Evolutionary conservation across 2,329 filamentous ascomycete genomes (phyloP), one percentile per base, ranked within the genome.

Genomic region (Emmonsiellopsis sp.): DNA sequence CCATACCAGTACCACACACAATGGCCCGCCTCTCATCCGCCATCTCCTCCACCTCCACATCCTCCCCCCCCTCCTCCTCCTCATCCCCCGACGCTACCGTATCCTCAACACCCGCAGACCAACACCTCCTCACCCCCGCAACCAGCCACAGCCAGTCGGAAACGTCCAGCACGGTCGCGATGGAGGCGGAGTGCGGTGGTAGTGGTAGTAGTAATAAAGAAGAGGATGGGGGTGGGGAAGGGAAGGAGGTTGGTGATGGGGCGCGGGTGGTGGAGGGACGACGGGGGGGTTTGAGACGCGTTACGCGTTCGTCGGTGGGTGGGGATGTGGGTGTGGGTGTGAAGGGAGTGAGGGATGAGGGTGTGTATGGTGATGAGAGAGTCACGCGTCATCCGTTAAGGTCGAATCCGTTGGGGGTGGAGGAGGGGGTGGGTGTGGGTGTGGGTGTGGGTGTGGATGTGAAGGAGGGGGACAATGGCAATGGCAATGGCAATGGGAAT

Each of bases 51-150:
- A 62, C 61, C 55, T 64, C 64, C 39, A 36, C 47, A 3, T 11
- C 56, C 10, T 44, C 49, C 55, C 60, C 50, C 37, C 10, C 59
- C 49, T 53, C 63, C 37, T 14, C 59, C 49, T 53, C 63, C 32
- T 63, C 17, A 17, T 17, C 67, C 58, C 55, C 61, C 56, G 57
- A 59, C 44, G 21, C 47, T 2, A 32, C 36, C 7, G 14, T 17
- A 8, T 17, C 39, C 5, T 68, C 65, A 59, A 62, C 58, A 47
- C 61, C 71, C 48, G 62, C 68, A 14, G 63, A 68, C 14, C 68
- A 68, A 59, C 67, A 71, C 56, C 63, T 71, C n/a, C 63, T 72
- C 14, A 73, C 71, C 2, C 71, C 71, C 51, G 70, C 71, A 52
- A 70, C 70, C 42, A 72, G 71, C 55, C 21, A 3, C 21, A 27